phyloP scores from a whole-genome alignment of 306 rosid genomes.

The Medicago arabica region DNA sequence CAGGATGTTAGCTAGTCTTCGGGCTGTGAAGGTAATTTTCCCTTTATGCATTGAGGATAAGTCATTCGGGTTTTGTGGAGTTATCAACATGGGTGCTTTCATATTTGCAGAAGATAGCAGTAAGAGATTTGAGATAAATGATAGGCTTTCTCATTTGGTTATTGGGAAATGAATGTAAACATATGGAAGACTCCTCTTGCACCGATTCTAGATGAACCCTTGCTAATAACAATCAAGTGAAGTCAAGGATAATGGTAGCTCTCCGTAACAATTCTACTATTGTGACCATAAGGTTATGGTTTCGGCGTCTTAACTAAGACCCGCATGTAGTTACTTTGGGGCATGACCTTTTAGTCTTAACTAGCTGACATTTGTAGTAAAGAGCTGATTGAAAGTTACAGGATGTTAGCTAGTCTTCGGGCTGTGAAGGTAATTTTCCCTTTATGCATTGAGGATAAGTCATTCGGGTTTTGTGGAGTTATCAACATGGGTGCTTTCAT shows the following conservation, averaged over 20 bases:
- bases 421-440: neutral
- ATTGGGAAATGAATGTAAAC: neutral
- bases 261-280: neutral
- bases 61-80: neutral
- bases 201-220: neutral
- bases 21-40: neutral
- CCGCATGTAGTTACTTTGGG: neutral
- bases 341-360: neutral
- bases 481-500: neutral
- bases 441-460: neutral
- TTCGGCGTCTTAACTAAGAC: constrained; percentile 2
- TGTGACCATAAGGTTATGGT: neutral
- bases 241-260: neutral
- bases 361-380: neutral
- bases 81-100: neutral
- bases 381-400: neutral
- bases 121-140: neutral
- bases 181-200: neutral
- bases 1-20: neutral
- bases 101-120: neutral
- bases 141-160: neutral
- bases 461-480: neutral
- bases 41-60: neutral
- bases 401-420: neutral
- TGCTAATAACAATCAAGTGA: neutral